A percentile compares a stretch with the other conserved stretches of the same genome.
phyloP scores from a whole-genome alignment of 805 yeast species.

The Kodamaea kaohsiungensis region DNA sequence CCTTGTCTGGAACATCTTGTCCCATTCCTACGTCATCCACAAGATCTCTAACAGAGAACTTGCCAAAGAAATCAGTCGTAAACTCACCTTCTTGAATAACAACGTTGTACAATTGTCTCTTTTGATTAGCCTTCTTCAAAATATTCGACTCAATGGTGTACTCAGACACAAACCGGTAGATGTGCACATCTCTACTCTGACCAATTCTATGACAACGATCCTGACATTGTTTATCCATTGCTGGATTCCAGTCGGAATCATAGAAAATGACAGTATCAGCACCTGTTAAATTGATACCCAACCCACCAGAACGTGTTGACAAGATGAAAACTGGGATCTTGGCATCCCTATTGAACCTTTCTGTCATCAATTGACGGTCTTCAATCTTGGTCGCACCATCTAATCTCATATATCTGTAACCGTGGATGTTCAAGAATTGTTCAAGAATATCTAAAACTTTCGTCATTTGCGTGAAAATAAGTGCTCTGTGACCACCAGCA shows the following conservation, averaged over 20 bases:
- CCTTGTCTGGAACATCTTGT: constrained; percentile 41
- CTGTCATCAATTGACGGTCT: constrained; percentile 93
- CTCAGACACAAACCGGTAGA: constrained; percentile 93
- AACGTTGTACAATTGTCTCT: constrained; percentile 88
- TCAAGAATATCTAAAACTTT: constrained; percentile 91
- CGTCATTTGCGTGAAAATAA: constrained; percentile 98
- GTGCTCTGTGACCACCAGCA: constrained; percentile 87
- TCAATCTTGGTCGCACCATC: constrained; percentile 98
- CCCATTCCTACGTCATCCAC: constrained; percentile 60
- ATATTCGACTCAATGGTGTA: constrained; percentile 95
- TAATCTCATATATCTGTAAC: constrained; percentile 88
- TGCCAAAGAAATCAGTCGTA: constrained; percentile 93
- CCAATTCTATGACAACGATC: constrained; percentile 99
- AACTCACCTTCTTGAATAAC: constrained; percentile 98
- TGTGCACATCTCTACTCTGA: constrained; percentile 96
- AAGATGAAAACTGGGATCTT: constrained; percentile 87
- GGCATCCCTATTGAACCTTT: constrained; percentile 84
- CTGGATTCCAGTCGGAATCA: constrained; percentile 99
- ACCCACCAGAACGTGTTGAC: constrained; percentile 96
- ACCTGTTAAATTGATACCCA: constrained; percentile 96
- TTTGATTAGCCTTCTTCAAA: constrained; percentile 90
- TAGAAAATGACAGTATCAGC: constrained; percentile 98
- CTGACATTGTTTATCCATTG: constrained; percentile 99
- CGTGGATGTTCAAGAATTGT: constrained; percentile 90
- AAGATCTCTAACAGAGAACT: constrained; percentile 81